phyloP scores from a whole-genome alignment of 2,329 filamentous ascomycete genomes.

The Talaromyces sp. region DNA sequence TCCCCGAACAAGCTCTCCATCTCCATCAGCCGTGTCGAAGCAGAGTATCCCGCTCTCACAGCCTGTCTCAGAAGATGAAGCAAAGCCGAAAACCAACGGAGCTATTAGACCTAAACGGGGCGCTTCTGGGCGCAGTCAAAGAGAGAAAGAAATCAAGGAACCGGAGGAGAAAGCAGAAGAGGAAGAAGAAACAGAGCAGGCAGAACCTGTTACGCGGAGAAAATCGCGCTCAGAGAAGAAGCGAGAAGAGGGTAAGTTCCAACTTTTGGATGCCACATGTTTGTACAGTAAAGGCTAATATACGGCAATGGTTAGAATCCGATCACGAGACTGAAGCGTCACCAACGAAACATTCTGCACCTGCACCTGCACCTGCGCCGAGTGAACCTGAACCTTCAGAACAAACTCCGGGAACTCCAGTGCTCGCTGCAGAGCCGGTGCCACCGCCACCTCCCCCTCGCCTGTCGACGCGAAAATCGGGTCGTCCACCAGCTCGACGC shows the following conservation, averaged over 20 bases:
- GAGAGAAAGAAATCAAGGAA: conserved; percentile 45
- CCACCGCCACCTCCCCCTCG: conserved; percentile 30
- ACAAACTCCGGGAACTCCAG: conserved; percentile 40
- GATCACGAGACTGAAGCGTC: conserved; percentile 61
- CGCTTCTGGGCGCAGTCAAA: conserved; percentile 49
- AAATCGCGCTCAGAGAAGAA: conserved; percentile 78
- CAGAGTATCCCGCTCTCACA: conserved; percentile 43
- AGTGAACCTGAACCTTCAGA: conserved; percentile 29
- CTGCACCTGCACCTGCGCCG: conserved; percentile 10
- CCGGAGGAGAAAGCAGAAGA: conserved; percentile 49
- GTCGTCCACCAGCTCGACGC: conserved; percentile 61
- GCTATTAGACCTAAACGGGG: conserved; percentile 58
- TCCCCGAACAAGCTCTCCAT: conserved; percentile 74
- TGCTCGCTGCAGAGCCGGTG: conserved; percentile 35
- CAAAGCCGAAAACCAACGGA: conserved; percentile 38
- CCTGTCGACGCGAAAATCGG: conserved; percentile 54
- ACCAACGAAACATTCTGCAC: conserved; percentile 39
- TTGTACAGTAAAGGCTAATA: background rate
- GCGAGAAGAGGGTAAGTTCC: conserved; percentile 63
- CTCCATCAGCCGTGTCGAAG: conserved; percentile 54
- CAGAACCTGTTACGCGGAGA: conserved; percentile 71
- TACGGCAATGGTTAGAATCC: conserved; percentile 51
- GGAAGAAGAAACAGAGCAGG: conserved; percentile 57
- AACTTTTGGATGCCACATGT: background rate
- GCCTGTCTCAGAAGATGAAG: conserved; percentile 62